Conservation (phyloP, 2,329 filamentous ascomycete genomes). For the Fusarium xyrophilum region DNA sequence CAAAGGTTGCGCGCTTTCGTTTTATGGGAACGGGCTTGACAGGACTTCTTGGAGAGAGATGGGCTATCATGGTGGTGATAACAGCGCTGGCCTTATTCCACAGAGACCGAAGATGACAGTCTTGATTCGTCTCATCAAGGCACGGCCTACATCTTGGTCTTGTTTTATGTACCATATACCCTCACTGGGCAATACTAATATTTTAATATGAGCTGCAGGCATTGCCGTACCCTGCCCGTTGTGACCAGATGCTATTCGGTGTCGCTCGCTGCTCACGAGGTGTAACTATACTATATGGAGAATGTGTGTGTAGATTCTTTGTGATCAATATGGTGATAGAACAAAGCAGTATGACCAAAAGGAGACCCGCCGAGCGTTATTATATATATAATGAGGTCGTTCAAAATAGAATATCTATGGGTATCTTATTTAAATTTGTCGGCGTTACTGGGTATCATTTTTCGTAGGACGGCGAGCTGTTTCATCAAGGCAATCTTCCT, state of each 20-base stretch:
- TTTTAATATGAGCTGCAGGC: not conserved
- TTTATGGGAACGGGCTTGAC: conserved; percentile 36
- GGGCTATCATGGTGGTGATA: conserved; percentile 39
- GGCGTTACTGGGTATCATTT: conserved; percentile 70
- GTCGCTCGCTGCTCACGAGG: not conserved
- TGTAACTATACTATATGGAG: not conserved
- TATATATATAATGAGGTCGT: not conserved
- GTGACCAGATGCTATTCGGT: not conserved
- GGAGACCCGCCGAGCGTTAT: not conserved
- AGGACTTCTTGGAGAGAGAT: conserved; percentile 36
- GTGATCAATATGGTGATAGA: not conserved
- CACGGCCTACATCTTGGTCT: not conserved
- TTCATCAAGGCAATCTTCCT: conserved; percentile 69
- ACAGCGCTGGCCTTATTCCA: conserved; percentile 30
- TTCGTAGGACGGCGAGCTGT: conserved; percentile 71
- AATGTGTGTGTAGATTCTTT: not conserved
- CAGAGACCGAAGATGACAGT: conserved; percentile 4
- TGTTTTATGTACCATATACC: not conserved
- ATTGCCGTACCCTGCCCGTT: not conserved
- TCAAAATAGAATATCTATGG: not conserved
- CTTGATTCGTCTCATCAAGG: too few species aligned
- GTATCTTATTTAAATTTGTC: conserved; percentile 54
- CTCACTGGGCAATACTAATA: not conserved
- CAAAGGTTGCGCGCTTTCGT: conserved; percentile 33
- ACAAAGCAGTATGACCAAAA: not conserved